Conservation (phyloP, 305 asterid species). For the Fraxinus sp. region DNA sequence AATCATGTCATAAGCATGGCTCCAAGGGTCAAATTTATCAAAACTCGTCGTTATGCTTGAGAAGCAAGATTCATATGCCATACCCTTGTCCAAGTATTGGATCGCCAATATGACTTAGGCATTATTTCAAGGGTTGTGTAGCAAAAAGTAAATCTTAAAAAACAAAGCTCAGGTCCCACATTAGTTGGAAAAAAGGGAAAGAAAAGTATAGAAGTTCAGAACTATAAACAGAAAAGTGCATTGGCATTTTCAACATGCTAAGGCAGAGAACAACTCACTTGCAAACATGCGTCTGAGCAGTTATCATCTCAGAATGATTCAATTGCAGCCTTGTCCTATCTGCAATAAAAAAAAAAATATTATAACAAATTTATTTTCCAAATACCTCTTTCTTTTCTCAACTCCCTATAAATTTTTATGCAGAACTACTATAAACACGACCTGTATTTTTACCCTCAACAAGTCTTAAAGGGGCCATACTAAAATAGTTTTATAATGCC, state of each 20-base stretch:
- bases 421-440: not conserved
- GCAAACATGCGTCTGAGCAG: constrained; percentile 65
- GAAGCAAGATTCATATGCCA: not conserved
- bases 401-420: not conserved
- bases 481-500: not conserved
- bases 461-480: not conserved
- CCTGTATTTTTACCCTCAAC: not conserved
- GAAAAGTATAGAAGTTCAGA: not conserved
- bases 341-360: constrained; percentile 26
- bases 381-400: not conserved
- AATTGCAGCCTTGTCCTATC: constrained; percentile 77
- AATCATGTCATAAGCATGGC: not conserved
- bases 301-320: constrained; percentile 73
- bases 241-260: not conserved
- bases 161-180: not conserved
- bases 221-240: not conserved
- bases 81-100: not conserved
- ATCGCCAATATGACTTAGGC: not conserved
- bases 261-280: constrained; percentile 43
- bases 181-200: not conserved
- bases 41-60: not conserved
- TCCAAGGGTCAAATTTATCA: not conserved
- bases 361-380: not conserved
- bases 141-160: not conserved
- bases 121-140: not conserved